Percentiles rank a stretch among this genome's conserved stretches.
Conservation (phyloP, 345 rosid species). For the Microcos paniculata region DNA sequence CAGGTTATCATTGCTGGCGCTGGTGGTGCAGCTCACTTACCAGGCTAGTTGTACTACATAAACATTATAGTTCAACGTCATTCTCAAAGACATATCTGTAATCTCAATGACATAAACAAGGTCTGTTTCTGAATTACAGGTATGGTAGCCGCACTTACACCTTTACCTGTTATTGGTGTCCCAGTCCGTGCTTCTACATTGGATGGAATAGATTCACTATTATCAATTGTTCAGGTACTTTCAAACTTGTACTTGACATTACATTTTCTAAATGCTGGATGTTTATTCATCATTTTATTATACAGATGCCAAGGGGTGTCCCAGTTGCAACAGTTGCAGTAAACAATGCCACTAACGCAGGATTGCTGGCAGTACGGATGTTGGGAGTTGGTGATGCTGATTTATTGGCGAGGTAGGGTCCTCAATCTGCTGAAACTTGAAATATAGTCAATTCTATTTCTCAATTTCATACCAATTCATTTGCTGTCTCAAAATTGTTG, state of each 20-base stretch:
- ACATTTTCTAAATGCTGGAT: not conserved
- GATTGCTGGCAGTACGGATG: constrained; percentile 76
- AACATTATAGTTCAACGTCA: not conserved
- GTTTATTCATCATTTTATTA: not conserved
- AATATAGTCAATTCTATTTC: not conserved
- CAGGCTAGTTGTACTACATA: constrained; percentile 48
- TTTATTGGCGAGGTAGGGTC: constrained; percentile 46
- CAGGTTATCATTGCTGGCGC: constrained; percentile 95
- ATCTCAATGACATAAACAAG: not conserved
- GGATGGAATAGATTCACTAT: constrained; percentile 91
- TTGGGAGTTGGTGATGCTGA: constrained; percentile 73
- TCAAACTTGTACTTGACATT: not conserved
- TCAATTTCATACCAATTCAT: not conserved
- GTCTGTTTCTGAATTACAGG: constrained; percentile 42
- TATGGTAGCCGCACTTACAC: constrained; percentile 94
- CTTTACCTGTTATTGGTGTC: constrained; percentile 87
- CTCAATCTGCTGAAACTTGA: not conserved
- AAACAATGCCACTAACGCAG: constrained; percentile 85
- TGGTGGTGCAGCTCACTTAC: constrained; percentile 98
- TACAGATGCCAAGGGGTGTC: constrained; percentile 94
- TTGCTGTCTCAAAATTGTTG: not conserved
- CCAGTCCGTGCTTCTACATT: constrained; percentile 82
- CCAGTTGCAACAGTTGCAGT: constrained; percentile 95
- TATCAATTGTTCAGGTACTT: constrained; percentile 92
- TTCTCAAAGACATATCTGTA: not conserved